phyloP scores from a whole-genome alignment of 768 basidiomycete species.

The Lactarius quietus region DNA sequence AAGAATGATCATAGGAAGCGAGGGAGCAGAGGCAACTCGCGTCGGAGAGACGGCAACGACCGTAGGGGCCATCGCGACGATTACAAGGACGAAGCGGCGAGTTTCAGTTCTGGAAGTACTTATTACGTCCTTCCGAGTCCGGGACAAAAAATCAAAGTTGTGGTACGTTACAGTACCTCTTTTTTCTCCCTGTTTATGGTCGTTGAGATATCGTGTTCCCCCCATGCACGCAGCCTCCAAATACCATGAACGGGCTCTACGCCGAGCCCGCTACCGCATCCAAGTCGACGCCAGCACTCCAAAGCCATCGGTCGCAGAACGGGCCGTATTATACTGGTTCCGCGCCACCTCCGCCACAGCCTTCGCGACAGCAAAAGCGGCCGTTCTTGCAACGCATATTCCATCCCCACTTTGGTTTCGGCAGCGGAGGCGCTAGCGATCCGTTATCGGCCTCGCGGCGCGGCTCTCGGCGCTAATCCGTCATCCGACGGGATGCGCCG shows the following conservation, averaged over 20 bases:
- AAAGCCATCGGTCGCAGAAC: constrained; percentile 12
- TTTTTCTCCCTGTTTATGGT: not conserved
- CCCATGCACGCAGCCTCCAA: constrained; percentile 9
- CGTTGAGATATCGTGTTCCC: not conserved
- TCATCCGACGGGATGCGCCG: not conserved
- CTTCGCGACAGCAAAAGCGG: constrained; percentile 20
- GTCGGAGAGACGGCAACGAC: not conserved
- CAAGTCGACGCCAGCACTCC: constrained; percentile 17
- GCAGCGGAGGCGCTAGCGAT: not conserved
- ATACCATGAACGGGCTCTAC: constrained; percentile 14
- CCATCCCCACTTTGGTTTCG: constrained; percentile 20
- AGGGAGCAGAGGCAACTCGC: constrained; percentile 2
- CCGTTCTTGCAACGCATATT: constrained; percentile 25
- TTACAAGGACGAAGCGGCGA: constrained; percentile 37
- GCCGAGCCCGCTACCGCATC: constrained; percentile 19
- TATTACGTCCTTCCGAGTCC: constrained; percentile 70
- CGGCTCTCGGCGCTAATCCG: constrained; percentile 9
- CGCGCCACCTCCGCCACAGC: not conserved
- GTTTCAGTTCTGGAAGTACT: constrained; percentile 60
- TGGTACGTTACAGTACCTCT: constrained; percentile 49
- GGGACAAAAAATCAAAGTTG: constrained; percentile 71
- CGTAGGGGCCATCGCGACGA: not conserved
- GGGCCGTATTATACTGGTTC: not conserved
- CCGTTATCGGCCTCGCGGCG: constrained; percentile 6
- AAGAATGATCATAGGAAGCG: constrained; percentile 13